phyloP scores from a whole-genome alignment of 805 yeast species.

The Candida ponderosae region DNA sequence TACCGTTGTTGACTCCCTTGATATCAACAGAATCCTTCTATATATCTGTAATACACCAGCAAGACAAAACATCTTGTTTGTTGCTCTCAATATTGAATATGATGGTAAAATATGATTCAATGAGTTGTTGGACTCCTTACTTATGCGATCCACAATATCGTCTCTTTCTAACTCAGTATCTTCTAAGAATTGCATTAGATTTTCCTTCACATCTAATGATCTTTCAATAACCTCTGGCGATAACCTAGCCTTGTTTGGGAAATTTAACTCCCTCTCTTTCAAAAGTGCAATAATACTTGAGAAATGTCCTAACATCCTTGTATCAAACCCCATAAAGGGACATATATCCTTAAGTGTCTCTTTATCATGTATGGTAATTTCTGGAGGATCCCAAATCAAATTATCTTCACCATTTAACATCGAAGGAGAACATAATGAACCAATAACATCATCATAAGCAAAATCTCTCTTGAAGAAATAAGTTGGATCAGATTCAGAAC shows the following conservation, averaged over 20 bases:
- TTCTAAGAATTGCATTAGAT: constrained; percentile 18
- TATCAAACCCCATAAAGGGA: constrained; percentile 59
- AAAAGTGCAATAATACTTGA: constrained; percentile 41
- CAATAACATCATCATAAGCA: constrained; percentile 58
- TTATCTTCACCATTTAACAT: constrained; percentile 11
- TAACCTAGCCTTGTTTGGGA: constrained; percentile 10
- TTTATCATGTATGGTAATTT: constrained; percentile 10
- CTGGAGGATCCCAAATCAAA: constrained; percentile 13
- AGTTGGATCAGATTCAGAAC: constrained; percentile 19
- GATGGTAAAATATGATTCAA: constrained; percentile 1
- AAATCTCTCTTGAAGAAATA: constrained; percentile 63
- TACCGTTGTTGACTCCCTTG: constrained; percentile 37
- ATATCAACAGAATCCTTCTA: constrained; percentile 44
- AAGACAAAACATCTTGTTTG: constrained; percentile 43
- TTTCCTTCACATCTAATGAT: constrained; percentile 35
- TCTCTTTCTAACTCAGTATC: constrained; percentile 20
- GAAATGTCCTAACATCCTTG: constrained; percentile 49
- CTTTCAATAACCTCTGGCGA: constrained; percentile 6
- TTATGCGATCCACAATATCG: constrained; percentile 12
- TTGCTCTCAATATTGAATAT: constrained; percentile 29
- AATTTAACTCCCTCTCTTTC: constrained; percentile 17
- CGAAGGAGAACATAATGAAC: constrained; percentile 49
- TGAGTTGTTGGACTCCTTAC: constrained; percentile 4
- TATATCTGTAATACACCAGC: constrained; percentile 51
- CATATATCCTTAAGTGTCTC: constrained; percentile 39